Conservation (phyloP, 306 rosid species). For the Lupinus albus region DNA sequence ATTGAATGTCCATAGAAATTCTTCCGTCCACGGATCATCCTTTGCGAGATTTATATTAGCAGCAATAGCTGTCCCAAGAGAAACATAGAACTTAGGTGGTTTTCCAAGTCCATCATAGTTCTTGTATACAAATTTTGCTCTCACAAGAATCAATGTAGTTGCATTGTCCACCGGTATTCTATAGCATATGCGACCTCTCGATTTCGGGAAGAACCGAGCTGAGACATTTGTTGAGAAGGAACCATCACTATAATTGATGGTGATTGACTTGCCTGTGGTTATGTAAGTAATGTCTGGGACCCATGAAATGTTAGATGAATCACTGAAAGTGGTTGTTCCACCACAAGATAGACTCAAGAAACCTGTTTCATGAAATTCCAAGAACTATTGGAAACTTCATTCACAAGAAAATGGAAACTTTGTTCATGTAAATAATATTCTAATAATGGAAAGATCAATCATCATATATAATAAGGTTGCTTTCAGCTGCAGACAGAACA, state of each 20-base stretch:
- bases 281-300: slow-evolving; percentile 64
- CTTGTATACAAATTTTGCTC: slow-evolving; percentile 73
- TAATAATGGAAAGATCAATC: slow-evolving; percentile 3
- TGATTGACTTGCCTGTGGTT: slow-evolving; percentile 57
- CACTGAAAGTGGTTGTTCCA: slow-evolving; percentile 61
- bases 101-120: slow-evolving; percentile 73
- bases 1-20: slow-evolving; percentile 69
- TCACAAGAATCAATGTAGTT: slow-evolving; percentile 68
- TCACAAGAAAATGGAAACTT: neutral
- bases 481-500: too few relatives aligned
- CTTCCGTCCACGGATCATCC: slow-evolving; percentile 72
- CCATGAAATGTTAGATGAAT: slow-evolving; percentile 72
- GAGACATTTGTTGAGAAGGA: slow-evolving; percentile 48
- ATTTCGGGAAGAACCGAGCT: slow-evolving; percentile 60
- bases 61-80: slow-evolving; percentile 78
- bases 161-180: slow-evolving; percentile 54
- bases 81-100: slow-evolving; percentile 77
- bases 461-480: too few relatives aligned
- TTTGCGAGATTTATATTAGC: slow-evolving; percentile 55
- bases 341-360: slow-evolving; percentile 93
- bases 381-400: slow-evolving; percentile 27
- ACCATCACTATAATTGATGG: slow-evolving; percentile 44
- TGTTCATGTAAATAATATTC: slow-evolving; percentile 15
- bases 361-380: slow-evolving; percentile 55
- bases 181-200: slow-evolving; percentile 57